A percentile compares a stretch with the other conserved stretches of the same genome.
Evolutionary conservation across 352 stramenopile species (phyloP).

Genomic region (Plasmopara halstedii): DNA sequence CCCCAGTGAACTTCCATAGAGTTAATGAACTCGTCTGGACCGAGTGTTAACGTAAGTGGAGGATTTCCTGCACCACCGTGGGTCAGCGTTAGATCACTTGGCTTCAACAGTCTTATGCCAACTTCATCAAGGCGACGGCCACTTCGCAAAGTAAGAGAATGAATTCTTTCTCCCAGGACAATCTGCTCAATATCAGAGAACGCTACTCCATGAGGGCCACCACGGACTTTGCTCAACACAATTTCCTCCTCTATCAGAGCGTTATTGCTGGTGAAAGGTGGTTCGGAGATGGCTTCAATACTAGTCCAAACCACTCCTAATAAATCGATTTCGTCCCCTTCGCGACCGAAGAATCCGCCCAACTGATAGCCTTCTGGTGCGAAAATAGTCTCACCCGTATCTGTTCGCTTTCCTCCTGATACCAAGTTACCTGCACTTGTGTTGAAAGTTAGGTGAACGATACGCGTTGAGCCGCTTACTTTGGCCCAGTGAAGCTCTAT

Average conservation of each 20-base stretch:
- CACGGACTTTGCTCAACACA: conserved; percentile 6
- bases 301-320: conserved; percentile 16
- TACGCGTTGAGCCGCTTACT: conserved; percentile 10
- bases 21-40: conserved; percentile 8
- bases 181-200: conserved; percentile 17
- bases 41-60: conserved; percentile 5
- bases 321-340: conserved; percentile 12
- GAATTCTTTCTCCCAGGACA: conserved; percentile 10
- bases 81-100: conserved; percentile 1
- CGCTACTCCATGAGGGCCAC: conserved; percentile 9
- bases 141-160: conserved; percentile 9
- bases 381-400: conserved; percentile 9
- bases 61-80: conserved; percentile 8
- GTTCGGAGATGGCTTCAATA: too few relatives aligned
- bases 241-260: conserved; percentile 10
- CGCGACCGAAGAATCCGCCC: conserved; percentile 10
- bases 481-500: conserved; percentile 25
- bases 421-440: conserved; percentile 19
- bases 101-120: background rate
- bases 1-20: conserved; percentile 19
- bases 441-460: conserved; percentile 19
- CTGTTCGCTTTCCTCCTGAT: conserved; percentile 10
- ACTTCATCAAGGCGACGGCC: conserved; percentile 4
- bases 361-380: conserved; percentile 20
- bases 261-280: background rate